Conservation (phyloP, 2,329 filamentous ascomycete species). For the Magnaporthiopsis poae region DNA sequence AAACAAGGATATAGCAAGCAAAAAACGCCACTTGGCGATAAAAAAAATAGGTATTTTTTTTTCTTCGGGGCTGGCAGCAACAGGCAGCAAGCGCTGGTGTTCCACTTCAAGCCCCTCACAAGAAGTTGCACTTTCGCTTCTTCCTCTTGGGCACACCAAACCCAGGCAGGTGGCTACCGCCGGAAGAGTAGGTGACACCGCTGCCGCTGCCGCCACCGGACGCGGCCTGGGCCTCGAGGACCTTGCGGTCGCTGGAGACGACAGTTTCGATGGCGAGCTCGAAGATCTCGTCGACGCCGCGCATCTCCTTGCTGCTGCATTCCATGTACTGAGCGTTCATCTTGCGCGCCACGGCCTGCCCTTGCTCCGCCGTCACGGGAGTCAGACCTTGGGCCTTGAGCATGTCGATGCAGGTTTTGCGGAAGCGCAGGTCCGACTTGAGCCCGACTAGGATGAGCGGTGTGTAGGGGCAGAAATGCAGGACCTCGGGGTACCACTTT, state of each 20-base stretch:
- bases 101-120: constrained; percentile 39
- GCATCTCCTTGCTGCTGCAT: constrained; percentile 96
- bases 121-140: constrained; percentile 72
- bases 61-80: not conserved
- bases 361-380: constrained; percentile 85
- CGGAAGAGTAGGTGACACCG: constrained; percentile 20
- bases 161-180: constrained; percentile 25
- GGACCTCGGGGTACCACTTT: constrained; percentile 97
- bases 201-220: constrained; percentile 24
- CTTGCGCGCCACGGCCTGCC: constrained; percentile 74
- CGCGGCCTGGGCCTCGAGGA: constrained; percentile 40
- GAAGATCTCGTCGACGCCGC: constrained; percentile 92
- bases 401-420: constrained; percentile 94
- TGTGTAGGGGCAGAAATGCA: constrained; percentile 97
- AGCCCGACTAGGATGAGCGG: constrained; percentile 90
- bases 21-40: constrained; percentile 1
- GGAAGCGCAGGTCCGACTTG: constrained; percentile 91
- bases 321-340: constrained; percentile 97
- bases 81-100: not conserved
- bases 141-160: constrained; percentile 56
- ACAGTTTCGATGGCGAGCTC: constrained; percentile 82
- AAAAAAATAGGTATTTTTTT: not conserved
- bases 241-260: constrained; percentile 67
- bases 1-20: constrained; percentile 10
- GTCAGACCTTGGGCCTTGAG: constrained; percentile 96